phyloP scores from a whole-genome alignment of 1,284 basidiomycete genomes.

The Apiotrichum montevideense region DNA sequence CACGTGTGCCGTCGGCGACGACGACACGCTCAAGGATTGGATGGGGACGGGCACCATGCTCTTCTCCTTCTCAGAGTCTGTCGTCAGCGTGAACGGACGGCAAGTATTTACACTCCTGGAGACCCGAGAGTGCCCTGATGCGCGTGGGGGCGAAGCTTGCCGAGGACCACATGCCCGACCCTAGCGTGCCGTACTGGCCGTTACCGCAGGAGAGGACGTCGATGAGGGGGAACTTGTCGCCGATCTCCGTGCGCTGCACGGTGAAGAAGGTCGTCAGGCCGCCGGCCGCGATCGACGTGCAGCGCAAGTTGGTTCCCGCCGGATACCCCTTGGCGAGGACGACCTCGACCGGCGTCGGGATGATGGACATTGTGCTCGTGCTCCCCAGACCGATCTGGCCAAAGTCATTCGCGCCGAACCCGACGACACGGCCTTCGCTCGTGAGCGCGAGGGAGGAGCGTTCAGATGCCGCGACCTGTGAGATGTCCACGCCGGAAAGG shows the following conservation, averaged over 20 bases:
- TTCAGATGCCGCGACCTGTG: constrained; percentile 67
- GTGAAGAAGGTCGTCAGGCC: constrained; percentile 59
- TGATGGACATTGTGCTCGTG: constrained; percentile 61
- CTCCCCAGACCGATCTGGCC: constrained; percentile 79
- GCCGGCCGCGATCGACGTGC: constrained; percentile 63
- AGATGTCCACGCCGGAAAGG: constrained; percentile 59
- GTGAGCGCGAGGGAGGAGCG: constrained; percentile 69
- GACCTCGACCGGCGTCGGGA: constrained; percentile 81
- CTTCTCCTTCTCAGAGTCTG: constrained; percentile 63
- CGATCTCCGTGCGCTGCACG: constrained; percentile 54
- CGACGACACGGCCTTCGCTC: constrained; percentile 68
- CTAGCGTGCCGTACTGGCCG: constrained; percentile 75
- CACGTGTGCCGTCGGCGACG: constrained; percentile 72
- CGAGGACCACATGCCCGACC: constrained; percentile 71
- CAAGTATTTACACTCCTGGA: constrained; percentile 65
- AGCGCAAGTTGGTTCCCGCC: constrained; percentile 55
- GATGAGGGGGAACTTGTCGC: constrained; percentile 44
- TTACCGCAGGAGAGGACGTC: constrained; percentile 78
- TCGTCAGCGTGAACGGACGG: not conserved
- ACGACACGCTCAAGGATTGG: constrained; percentile 55
- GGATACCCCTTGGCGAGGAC: constrained; percentile 56
- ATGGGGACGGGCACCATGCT: constrained; percentile 64
- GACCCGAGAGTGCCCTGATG: constrained; percentile 55
- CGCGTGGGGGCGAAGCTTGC: constrained; percentile 65
- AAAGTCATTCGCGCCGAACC: constrained; percentile 79